These are phyloP conservation scores for Neoboletus subvelutipes DNA, from an alignment of 768 basidiomycete species.

Conservation along the genomic window DNA sequence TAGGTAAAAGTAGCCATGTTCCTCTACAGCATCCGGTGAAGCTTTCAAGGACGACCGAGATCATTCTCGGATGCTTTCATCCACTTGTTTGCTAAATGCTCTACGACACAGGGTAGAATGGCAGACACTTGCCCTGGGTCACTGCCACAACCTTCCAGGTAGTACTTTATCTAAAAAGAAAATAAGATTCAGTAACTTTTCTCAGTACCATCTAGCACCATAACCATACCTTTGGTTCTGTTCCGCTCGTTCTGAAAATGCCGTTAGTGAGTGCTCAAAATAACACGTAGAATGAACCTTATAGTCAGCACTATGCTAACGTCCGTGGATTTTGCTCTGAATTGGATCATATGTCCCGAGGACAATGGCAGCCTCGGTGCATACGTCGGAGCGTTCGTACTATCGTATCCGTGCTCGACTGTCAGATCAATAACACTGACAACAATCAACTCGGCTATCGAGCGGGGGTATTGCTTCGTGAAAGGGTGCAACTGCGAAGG, in stretches of 20 bases:
- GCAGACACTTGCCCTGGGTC: slow-evolving; percentile 45
- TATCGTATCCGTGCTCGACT: slow-evolving; percentile 61
- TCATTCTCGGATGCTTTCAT: slow-evolving; percentile 59
- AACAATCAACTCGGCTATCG: slow-evolving; percentile 60
- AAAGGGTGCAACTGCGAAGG: slow-evolving; percentile 18
- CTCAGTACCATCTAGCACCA: not conserved
- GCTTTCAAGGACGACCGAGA: slow-evolving; percentile 35
- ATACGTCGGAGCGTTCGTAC: slow-evolving; percentile 63
- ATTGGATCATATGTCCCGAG: slow-evolving; percentile 84
- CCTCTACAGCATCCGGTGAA: not conserved
- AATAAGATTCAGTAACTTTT: not conserved
- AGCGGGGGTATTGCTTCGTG: slow-evolving; percentile 51
- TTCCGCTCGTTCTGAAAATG: slow-evolving; percentile 72
- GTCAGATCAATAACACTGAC: slow-evolving; percentile 75
- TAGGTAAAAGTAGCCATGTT: not conserved
- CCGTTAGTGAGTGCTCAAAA: not conserved
- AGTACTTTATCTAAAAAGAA: slow-evolving; percentile 71
- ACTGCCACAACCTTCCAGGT: slow-evolving; percentile 75
- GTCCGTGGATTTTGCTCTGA: slow-evolving; percentile 49
- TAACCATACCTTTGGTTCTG: slow-evolving; percentile 74
- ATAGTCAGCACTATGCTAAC: slow-evolving; percentile 66
- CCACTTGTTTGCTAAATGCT: slow-evolving; percentile 66
- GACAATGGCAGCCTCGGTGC: slow-evolving; percentile 66
- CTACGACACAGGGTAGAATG: slow-evolving; percentile 55
- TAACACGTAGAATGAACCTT: slow-evolving; percentile 44